Percentiles rank a stretch among this genome's conserved stretches.
Evolutionary conservation across 2,329 filamentous ascomycete species (phyloP).

Genomic region (Phaeoacremonium minimum): DNA sequence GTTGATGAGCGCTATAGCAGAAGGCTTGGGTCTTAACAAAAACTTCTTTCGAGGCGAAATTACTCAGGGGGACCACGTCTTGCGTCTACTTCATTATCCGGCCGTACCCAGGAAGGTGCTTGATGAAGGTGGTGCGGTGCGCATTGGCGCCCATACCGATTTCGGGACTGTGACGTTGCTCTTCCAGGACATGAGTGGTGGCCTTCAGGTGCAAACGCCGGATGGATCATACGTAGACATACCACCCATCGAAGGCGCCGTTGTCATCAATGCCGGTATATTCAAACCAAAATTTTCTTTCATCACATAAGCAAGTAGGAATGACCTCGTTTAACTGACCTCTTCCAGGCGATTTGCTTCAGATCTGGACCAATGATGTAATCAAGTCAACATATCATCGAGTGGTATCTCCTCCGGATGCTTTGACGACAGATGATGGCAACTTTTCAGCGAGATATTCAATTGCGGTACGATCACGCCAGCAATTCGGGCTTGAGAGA

Average conservation of each 20-base stretch:
- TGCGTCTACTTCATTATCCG: constrained; percentile 1
- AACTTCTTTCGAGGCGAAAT: not conserved
- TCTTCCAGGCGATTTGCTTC: no score
- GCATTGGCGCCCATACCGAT: constrained; percentile 1
- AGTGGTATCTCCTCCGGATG: not conserved
- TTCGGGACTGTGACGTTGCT: constrained; percentile 2
- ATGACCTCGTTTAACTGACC: not conserved
- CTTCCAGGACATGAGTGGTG: not conserved
- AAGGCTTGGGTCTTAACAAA: not conserved
- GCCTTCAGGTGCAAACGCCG: not conserved
- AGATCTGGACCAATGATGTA: not conserved
- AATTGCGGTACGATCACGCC: no score
- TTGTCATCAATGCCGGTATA: not conserved
- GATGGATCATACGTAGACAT: not conserved
- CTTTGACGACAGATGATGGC: no score
- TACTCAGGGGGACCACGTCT: not conserved
- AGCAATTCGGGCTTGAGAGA: no score
- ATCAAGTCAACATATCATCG: not conserved
- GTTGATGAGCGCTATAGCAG: not conserved
- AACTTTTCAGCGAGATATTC: no score
- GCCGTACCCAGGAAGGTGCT: not conserved
- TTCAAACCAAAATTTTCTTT: not conserved
- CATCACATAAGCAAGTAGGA: not conserved
- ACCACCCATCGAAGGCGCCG: not conserved
- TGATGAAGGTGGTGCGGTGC: not conserved